A percentile compares a stretch with the other conserved stretches of the same genome.
Evolutionary conservation across 306 rosid species (phyloP).

Genomic region (Comarum palustre): DNA sequence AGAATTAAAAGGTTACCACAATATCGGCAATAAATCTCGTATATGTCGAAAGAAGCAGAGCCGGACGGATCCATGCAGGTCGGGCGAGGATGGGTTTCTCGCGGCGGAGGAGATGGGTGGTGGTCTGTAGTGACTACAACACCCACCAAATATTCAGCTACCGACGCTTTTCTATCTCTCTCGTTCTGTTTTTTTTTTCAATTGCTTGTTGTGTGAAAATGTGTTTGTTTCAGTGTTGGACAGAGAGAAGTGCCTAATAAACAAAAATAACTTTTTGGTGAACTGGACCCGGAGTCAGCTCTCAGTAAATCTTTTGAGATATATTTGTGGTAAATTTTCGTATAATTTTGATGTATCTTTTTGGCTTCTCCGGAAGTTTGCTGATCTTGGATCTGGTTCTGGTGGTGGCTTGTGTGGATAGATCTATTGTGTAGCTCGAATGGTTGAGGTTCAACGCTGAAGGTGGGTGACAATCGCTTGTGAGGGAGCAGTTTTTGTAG

Average conservation of each 20-base stretch:
- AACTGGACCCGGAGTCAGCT: slow-evolving; percentile 3
- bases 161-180: background rate
- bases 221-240: background rate
- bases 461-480: too few relatives aligned
- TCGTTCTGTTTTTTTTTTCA: background rate
- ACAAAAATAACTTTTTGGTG: background rate
- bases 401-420: too few relatives aligned
- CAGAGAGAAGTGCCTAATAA: background rate
- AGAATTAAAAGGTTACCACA: slow-evolving; percentile 41
- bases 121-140: background rate
- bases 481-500: too few relatives aligned
- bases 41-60: slow-evolving; percentile 49
- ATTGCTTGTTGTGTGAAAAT: background rate
- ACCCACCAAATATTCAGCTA: background rate
- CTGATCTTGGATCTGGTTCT: too few relatives aligned
- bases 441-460: too few relatives aligned
- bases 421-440: too few relatives aligned
- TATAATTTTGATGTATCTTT: too few relatives aligned
- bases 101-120: background rate
- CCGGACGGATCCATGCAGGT: slow-evolving; percentile 50
- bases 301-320: too few relatives aligned
- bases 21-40: slow-evolving; percentile 63
- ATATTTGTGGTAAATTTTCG: too few relatives aligned
- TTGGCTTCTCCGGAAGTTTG: too few relatives aligned
- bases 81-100: slow-evolving; percentile 12